phyloP scores from a whole-genome alignment of 352 stramenopile species.

The Globisporangium irregulare region DNA sequence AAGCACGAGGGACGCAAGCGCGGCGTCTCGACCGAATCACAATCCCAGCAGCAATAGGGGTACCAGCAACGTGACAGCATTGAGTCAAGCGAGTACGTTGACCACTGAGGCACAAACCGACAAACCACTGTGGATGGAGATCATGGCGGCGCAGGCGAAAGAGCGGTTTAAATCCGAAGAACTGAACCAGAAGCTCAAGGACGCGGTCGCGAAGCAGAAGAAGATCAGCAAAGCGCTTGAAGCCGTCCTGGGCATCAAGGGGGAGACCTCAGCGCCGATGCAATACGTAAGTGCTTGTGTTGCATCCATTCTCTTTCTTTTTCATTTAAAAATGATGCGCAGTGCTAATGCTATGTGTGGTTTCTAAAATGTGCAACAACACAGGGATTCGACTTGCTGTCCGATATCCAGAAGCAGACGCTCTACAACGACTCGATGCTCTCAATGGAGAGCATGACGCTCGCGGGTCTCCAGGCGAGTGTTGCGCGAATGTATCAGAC shows the following conservation, averaged over 20 bases:
- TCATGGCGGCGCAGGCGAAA: slow-evolving; percentile 36
- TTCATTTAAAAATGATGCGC: neutral
- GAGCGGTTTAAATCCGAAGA: slow-evolving; percentile 37
- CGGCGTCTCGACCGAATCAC: neutral
- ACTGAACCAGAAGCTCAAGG: slow-evolving; percentile 41
- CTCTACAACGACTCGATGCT: slow-evolving; percentile 12
- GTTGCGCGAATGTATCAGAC: slow-evolving; percentile 5
- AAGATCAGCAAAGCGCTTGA: slow-evolving; percentile 39
- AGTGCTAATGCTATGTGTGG: neutral
- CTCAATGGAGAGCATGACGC: neutral
- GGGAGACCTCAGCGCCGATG: slow-evolving; percentile 9
- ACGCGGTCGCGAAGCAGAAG: slow-evolving; percentile 33
- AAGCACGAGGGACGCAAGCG: neutral
- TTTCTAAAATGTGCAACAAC: neutral
- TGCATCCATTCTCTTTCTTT: neutral
- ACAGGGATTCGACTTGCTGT: slow-evolving; percentile 3
- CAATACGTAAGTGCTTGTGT: slow-evolving; percentile 13
- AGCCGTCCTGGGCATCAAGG: slow-evolving; percentile 29
- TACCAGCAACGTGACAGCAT: neutral
- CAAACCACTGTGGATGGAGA: slow-evolving; percentile 31
- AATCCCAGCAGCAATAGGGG: neutral
- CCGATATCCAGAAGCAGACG: slow-evolving; percentile 2
- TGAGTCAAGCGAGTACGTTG: neutral
- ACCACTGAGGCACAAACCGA: neutral
- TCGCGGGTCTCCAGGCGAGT: neutral